Conservation (phyloP, 805 yeast species). For the Grigorovia yakushimaensis region DNA sequence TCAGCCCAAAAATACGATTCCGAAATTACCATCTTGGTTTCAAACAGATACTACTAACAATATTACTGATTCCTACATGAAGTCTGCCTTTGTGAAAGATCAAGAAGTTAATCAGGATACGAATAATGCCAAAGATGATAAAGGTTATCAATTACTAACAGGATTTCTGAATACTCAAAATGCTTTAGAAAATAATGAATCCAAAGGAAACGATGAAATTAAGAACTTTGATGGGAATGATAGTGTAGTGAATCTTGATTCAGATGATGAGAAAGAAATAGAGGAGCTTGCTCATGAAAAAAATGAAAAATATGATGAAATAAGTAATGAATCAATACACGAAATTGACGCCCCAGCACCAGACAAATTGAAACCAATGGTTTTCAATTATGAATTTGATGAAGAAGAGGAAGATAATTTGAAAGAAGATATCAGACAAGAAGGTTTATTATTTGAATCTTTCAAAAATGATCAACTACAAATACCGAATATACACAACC, state of each 20-base stretch:
- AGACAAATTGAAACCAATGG: conserved; percentile 7
- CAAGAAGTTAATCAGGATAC: conserved; percentile 1
- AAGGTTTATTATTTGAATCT: conserved; percentile 60
- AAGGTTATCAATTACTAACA: conserved; percentile 11
- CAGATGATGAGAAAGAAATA: not conserved
- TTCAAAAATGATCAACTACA: conserved; percentile 38
- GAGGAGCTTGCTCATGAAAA: not conserved
- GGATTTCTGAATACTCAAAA: conserved; percentile 14
- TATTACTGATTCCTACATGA: not conserved
- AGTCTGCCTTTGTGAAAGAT: conserved; percentile 15
- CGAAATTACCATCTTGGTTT: conserved; percentile 29
- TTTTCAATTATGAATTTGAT: conserved; percentile 54
- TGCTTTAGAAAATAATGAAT: not conserved
- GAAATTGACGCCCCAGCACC: not conserved
- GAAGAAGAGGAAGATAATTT: conserved; percentile 71
- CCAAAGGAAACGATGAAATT: not conserved
- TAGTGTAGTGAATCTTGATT: not conserved
- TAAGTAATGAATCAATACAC: not conserved
- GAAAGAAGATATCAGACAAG: conserved; percentile 52
- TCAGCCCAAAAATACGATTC: conserved; percentile 5
- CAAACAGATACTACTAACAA: not conserved
- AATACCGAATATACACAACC: conserved; percentile 16
- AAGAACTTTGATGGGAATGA: not conserved
- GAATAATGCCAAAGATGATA: conserved; percentile 4
- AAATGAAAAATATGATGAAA: not conserved